Conservation (phyloP, 2,329 filamentous ascomycete species). For the Fusarium chuoi region DNA sequence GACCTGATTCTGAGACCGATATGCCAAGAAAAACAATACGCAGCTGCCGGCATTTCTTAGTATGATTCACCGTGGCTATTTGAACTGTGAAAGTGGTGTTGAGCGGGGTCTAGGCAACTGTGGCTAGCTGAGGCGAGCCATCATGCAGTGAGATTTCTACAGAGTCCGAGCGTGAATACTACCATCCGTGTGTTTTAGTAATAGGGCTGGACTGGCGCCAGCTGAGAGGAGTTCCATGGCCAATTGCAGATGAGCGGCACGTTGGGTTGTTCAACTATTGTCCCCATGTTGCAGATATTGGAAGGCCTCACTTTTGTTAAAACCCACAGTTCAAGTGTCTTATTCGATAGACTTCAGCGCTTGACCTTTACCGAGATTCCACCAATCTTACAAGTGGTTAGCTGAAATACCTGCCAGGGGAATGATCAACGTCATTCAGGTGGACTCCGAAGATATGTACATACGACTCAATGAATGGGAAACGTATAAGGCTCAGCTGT, state of each 20-base stretch:
- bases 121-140: background rate
- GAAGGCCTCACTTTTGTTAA: background rate
- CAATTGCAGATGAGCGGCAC: background rate
- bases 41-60: rapidly evolving
- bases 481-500: background rate
- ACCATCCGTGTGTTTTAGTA: rapidly evolving
- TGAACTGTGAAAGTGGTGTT: rapidly evolving
- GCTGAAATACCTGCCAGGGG: rapidly evolving
- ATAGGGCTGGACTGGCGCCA: background rate
- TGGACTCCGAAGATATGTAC: rapidly evolving
- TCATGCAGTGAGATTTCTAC: background rate
- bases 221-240: rapidly evolving
- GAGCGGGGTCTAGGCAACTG: background rate
- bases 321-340: rapidly evolving
- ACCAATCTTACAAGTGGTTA: rapidly evolving
- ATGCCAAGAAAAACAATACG: rapidly evolving
- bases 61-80: background rate
- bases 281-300: background rate
- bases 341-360: rapidly evolving
- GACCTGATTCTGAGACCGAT: background rate
- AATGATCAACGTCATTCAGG: background rate
- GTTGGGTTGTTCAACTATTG: rapidly evolving
- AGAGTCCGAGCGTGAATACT: background rate
- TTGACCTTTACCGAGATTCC: background rate
- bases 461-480: rapidly evolving